Base-by-base conservation (phyloP, 2,329 filamentous ascomycete species). In the Xylariales sp. region DNA sequence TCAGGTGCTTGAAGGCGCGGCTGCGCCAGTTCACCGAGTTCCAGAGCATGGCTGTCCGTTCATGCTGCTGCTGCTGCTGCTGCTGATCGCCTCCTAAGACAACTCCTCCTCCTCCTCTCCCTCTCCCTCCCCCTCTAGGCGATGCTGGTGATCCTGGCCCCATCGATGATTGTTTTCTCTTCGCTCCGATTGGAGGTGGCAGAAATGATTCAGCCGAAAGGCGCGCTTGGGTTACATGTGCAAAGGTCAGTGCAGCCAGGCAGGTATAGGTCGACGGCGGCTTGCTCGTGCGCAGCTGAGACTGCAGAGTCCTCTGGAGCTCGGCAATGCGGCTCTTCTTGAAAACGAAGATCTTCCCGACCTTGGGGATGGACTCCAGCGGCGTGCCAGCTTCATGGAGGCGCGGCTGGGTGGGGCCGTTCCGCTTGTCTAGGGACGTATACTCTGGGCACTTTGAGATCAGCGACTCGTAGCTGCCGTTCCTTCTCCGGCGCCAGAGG, bases 301-400 rank as follows among this genome's bases (percentile, higher is more conserved):
- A 18, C 13, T 21, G 45, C 10, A 57, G 46, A 6, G 55, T 36
- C 2, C 45, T 34, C 27, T 57, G 52, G 4, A 69, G 57, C 33
- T 51, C 25, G n/a, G 49, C 44, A 8, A 69, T 53, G 14, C 53
- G 56, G 4, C 50, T 44, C 12, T 52, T 55, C 13, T 42, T 50
- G 38, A 70, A 66, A 12, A 63, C 55, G 43, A 69, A 69, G 16
- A 69, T 63, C 31, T 57, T 63, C 36, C 64, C 63, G n/a, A 53
- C 56, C 39, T 60, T 63, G n/a, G 48, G 40, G 40, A 63, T 59
- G 14, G 49, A 32, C 4, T 49, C 38, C 40, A 60, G 48, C 1
- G 58, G 45, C 5, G 45, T 39, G 11, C 56, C 60, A 1, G 41
- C 47, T 4, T 52, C 42, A 12, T 48, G 38, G 13, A 60, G 40